Evolutionary conservation across 1,284 basidiomycete species (phyloP).

Genomic region (Kwoniella shivajii): DNA sequence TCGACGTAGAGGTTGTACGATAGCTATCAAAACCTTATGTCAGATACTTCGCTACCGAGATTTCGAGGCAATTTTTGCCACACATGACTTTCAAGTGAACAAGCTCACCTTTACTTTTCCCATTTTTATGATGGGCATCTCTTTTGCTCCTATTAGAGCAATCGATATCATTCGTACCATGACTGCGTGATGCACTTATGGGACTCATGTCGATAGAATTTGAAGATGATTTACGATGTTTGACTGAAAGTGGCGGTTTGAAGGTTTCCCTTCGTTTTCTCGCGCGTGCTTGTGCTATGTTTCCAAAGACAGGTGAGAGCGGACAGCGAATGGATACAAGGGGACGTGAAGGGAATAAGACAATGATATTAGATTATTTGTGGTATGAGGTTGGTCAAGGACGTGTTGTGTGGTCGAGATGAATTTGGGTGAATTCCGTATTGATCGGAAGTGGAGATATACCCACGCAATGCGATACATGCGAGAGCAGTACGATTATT

Average conservation of each 20-base stretch:
- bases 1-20: slow-evolving; percentile 27
- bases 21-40: slow-evolving; percentile 6
- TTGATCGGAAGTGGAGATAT: neutral
- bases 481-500: neutral
- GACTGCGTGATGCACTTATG: neutral
- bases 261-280: neutral
- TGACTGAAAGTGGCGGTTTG: neutral
- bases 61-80: no score
- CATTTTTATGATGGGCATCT: neutral
- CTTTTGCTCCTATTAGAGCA: neutral
- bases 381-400: no score
- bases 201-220: neutral
- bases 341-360: neutral
- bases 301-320: no score
- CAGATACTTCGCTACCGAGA: no score
- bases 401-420: neutral
- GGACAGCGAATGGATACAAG: neutral
- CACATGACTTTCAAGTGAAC: no score
- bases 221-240: neutral
- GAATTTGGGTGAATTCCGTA: neutral
- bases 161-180: neutral
- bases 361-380: neutral
- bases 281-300: neutral
- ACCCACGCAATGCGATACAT: neutral
- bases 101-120: neutral